Evolutionary conservation across 257 asterid genomes (phyloP), one percentile per base, ranked within the genome.

Genomic region (Nicotiana tabacum): DNA sequence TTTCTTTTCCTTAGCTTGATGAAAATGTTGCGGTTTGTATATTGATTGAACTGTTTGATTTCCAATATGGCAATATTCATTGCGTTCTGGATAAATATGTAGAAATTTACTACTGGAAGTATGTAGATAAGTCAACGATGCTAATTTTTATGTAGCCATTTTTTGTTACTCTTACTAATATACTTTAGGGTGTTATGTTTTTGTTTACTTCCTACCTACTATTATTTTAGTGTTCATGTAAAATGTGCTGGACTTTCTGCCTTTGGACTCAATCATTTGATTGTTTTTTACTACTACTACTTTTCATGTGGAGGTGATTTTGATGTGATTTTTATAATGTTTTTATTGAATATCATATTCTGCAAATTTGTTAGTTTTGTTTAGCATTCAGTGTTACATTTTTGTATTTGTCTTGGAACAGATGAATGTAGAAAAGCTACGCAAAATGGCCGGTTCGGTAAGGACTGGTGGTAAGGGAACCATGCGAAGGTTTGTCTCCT

Each of bases 381-480:
- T 62, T 27, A 62, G 68, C 35, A 24, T 27, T 62, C 35, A 3
- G 15, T 24, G 11, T 76, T 51, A 32, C 16, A 5, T 27, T 62
- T 80, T 15, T 30, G 17, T 51, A 21, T 48, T 13, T 69, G 37
- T 51, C 81, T 43, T 85, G 85, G n/a, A 77, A 48, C 82, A 92
- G 95, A 92, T 92, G 97, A 91, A 92, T 87, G 93, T 91, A 82
- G 97, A 91, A 83, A 92, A 91, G 86, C 83, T 92, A 67, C 85
- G 21, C 86, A 92, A 90, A 89, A 92, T 92, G 93, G 95, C 95
- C 18, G 95, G 95, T 46, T 90, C 93, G 17, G 95, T 92, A 86
- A 90, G 93, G 35, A 92, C 95, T 0, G 97, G 97, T 79, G 95
- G 93, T n/a, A 92, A 92, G 90, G 97, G 97, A 57, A 90, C 92